Conservation (phyloP, 805 yeast species). For the Metschnikowia cerradonensis region DNA sequence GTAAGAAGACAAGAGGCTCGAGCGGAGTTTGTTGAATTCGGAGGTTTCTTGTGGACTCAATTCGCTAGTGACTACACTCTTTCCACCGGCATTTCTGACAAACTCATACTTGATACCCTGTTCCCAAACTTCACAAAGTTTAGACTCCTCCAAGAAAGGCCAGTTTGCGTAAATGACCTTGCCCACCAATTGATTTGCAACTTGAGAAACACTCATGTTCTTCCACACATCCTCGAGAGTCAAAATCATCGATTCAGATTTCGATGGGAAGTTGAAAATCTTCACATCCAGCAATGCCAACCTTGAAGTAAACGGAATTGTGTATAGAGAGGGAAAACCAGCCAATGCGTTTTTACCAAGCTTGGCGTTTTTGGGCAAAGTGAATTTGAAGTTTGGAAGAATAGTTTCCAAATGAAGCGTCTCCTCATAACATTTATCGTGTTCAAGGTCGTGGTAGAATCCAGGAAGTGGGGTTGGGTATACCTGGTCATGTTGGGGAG, state of each 20-base stretch:
- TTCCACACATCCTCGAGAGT: constrained; percentile 52
- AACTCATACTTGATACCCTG: constrained; percentile 46
- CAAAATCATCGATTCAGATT: constrained; percentile 76
- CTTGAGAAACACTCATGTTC: constrained; percentile 56
- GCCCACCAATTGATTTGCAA: constrained; percentile 60
- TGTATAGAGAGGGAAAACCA: constrained; percentile 83
- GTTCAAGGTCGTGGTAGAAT: constrained; percentile 71
- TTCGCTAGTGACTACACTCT: constrained; percentile 32
- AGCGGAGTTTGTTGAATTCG: constrained; percentile 41
- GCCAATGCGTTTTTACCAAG: constrained; percentile 71
- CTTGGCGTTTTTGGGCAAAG: constrained; percentile 62
- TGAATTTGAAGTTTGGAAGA: constrained; percentile 43
- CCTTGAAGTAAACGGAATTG: constrained; percentile 57
- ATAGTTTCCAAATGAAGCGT: constrained; percentile 50
- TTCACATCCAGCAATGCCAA: constrained; percentile 60
- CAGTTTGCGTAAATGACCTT: constrained; percentile 71
- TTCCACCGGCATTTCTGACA: constrained; percentile 25
- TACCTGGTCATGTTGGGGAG: constrained; percentile 66
- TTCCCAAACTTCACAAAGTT: constrained; percentile 60
- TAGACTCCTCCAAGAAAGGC: constrained; percentile 88
- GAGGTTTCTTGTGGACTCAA: constrained; percentile 39
- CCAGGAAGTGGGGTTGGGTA: constrained; percentile 76
- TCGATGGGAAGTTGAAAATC: constrained; percentile 82
- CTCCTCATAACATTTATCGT: constrained; percentile 71
- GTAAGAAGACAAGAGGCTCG: constrained; percentile 40